These are phyloP conservation scores for Heritiera littoralis DNA, from an alignment of 345 rosid species.

Conservation along the genomic window DNA sequence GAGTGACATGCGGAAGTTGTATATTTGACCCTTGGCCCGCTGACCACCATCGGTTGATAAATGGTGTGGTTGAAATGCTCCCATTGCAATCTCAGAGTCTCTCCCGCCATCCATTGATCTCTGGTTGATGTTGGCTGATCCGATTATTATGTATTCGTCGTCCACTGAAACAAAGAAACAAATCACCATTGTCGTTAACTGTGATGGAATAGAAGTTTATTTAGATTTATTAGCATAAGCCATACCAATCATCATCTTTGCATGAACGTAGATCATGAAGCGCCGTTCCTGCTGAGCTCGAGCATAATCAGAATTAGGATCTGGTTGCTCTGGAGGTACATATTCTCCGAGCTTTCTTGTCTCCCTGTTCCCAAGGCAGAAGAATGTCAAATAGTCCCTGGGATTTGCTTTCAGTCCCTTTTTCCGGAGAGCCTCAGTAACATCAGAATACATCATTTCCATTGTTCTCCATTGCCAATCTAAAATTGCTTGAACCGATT, in stretches of 20 bases:
- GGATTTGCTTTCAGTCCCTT: not conserved
- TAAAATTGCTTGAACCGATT: constrained; percentile 16
- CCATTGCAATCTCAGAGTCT: constrained; percentile 26
- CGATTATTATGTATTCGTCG: constrained; percentile 26
- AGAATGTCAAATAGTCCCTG: constrained; percentile 17
- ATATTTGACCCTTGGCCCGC: constrained; percentile 21
- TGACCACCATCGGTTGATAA: not conserved
- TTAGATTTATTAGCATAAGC: not conserved
- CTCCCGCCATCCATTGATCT: constrained; percentile 30
- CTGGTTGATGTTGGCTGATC: constrained; percentile 27
- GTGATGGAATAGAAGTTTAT: not conserved
- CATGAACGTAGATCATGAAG: constrained; percentile 23
- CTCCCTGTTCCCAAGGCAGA: constrained; percentile 19
- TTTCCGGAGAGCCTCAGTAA: not conserved
- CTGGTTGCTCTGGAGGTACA: not conserved
- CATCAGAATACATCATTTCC: constrained; percentile 17
- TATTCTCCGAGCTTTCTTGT: not conserved
- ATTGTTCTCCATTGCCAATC: constrained; percentile 22
- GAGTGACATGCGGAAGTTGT: constrained; percentile 17
- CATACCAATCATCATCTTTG: constrained; percentile 23
- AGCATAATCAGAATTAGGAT: not conserved
- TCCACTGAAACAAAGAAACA: constrained; percentile 12
- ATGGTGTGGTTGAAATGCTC: constrained; percentile 23
- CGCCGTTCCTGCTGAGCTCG: constrained; percentile 13
- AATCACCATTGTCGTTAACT: not conserved